Evolutionary conservation across 2,329 filamentous ascomycete genomes (phyloP), one percentile per base, ranked within the genome.

Genomic region (Paracorniculantispora psalliotae): DNA sequence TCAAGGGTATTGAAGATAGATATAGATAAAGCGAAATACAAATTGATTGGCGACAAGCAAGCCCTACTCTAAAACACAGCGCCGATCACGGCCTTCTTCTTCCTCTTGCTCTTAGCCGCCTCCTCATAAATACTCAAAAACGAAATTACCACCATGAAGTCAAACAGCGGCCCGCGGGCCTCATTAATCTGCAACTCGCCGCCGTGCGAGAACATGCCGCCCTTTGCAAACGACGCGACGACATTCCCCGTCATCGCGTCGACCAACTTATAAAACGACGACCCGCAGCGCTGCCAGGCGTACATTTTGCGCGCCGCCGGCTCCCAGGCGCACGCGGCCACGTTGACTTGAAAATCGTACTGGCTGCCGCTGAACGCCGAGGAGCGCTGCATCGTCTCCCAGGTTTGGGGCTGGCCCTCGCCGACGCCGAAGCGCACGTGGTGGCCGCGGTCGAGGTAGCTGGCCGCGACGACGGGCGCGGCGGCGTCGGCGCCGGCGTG

Each of bases 131-230:
- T 48, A 2, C 61, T 54, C 43, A 66, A 25, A 4, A 53, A 57
- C 2, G 64, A 61, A 19, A 63, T 51, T 30, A 63, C 59, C 3
- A 55, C 61, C 60, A 65, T 55, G 35, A 57, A 33, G 28, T 66
- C 63, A 57, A 66, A 64, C 2, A 59, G 49, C 19, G 49, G 48
- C 1, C 62, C 63, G 10, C 51, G 30, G 12, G 63, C 51, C 6
- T 59, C 62, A 17, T 64, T 52, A n/a, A 65, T 61, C 52, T 65
- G 61, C 41, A 66, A 49, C 23, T 48, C 50, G 41, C 64, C 63
- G 19, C 59, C 58, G 1, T 48, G 52, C 10, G 52, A 39, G 33
- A 62, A 23, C 1, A 26, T 54, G 13, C 58, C 28, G 13, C 50
- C 59, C 23, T 59, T 56, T 1, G 59, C 61, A 41, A 65, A 65